Evolutionary conservation across 2,329 filamentous ascomycete genomes (phyloP).

Genomic region (Phialophora tarda): DNA sequence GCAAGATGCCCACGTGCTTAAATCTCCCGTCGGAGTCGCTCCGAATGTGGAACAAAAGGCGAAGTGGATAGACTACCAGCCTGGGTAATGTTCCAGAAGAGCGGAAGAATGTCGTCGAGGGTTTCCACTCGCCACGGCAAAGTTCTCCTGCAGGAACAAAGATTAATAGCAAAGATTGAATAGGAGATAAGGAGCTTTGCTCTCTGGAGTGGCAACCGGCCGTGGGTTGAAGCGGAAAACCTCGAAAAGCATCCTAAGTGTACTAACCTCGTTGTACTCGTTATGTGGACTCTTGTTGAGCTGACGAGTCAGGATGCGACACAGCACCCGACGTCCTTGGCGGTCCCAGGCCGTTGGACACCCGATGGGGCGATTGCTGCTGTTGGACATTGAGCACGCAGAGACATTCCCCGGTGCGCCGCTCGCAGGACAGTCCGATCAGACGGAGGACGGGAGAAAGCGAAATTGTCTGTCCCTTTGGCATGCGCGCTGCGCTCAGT

Average conservation of each 20-base stretch:
- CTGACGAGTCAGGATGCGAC: not conserved
- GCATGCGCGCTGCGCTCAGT: not conserved
- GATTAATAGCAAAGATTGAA: not conserved
- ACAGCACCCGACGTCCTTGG: not conserved
- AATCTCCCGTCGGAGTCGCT: conserved; percentile 5
- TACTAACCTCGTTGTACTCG: not conserved
- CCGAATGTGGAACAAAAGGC: conserved; percentile 17
- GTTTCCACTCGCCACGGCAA: not conserved
- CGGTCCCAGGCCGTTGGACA: not conserved
- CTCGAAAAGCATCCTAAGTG: not conserved
- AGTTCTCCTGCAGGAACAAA: conserved; percentile 2
- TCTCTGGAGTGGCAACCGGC: not conserved
- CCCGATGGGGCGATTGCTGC: too few species aligned
- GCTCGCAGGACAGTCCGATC: not conserved
- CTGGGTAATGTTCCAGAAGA: conserved; percentile 30
- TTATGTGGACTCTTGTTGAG: not conserved
- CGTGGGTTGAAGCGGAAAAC: not conserved
- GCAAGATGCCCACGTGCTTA: conserved; percentile 12
- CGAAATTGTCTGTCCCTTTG: not conserved
- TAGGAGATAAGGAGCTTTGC: not conserved
- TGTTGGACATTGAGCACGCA: not conserved
- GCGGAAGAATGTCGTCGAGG: conserved; percentile 1
- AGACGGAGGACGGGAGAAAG: not conserved
- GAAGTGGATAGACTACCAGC: conserved; percentile 22
- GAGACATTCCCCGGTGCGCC: not conserved